Conservation (phyloP, 1,139 yeast species). For the Sugiyamaella grinbergsii region DNA sequence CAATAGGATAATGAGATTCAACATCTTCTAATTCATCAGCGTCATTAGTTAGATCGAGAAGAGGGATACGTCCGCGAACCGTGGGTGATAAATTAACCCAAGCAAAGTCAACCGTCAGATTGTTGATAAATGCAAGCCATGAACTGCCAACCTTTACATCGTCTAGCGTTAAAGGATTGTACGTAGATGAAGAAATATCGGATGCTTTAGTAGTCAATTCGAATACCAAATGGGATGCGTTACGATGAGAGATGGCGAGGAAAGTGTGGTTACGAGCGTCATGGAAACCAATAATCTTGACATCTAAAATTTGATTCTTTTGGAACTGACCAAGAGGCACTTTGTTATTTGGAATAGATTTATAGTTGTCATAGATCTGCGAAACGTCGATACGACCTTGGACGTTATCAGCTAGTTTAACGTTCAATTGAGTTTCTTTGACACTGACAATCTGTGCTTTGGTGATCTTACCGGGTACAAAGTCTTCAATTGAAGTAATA, state of each 20-base stretch:
- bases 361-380: constrained; percentile 59
- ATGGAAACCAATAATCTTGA: constrained; percentile 73
- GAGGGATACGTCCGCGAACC: constrained; percentile 66
- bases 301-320: constrained; percentile 60
- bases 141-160: constrained; percentile 50
- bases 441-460: constrained; percentile 63
- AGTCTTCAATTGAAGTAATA: constrained; percentile 54
- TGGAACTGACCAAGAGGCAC: constrained; percentile 65
- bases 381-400: constrained; percentile 82
- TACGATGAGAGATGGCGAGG: constrained; percentile 65
- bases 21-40: constrained; percentile 52
- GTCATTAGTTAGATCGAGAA: constrained; percentile 65
- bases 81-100: constrained; percentile 75
- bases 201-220: constrained; percentile 64
- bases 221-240: constrained; percentile 57
- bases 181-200: constrained; percentile 39
- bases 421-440: constrained; percentile 74
- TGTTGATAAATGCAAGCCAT: constrained; percentile 56
- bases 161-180: constrained; percentile 42
- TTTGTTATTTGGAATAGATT: constrained; percentile 58
- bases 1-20: constrained; percentile 63
- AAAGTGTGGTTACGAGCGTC: constrained; percentile 71
- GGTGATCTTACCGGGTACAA: constrained; percentile 60
- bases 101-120: constrained; percentile 54
- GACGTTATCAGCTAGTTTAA: constrained; percentile 73